Evolutionary conservation across 352 stramenopile genomes (phyloP).

Genomic region (Pythium plurisporium): DNA sequence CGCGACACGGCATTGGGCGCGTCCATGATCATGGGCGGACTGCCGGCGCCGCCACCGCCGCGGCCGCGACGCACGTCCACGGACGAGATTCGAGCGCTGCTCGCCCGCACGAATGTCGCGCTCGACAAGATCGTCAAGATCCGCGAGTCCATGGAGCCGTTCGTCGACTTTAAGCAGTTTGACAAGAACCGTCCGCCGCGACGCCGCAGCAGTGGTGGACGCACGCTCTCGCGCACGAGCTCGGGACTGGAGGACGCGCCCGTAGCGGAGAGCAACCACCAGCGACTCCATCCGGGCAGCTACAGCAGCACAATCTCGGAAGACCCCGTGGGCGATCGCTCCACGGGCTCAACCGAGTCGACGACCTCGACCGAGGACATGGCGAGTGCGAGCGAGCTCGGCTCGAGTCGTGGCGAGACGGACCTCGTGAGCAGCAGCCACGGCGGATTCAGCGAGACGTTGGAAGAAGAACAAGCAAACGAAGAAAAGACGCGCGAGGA

Average conservation of each 20-base stretch:
- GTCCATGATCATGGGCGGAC: constrained; percentile 10
- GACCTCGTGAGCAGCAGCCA: constrained; percentile 1
- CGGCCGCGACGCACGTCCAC: constrained; percentile 42
- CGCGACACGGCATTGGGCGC: constrained; percentile 8
- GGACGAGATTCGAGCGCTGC: constrained; percentile 69
- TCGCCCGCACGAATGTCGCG: constrained; percentile 59
- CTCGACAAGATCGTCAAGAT: constrained; percentile 84
- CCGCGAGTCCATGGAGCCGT: constrained; percentile 75
- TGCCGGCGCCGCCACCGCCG: background rate
- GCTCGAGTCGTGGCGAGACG: constrained; percentile 22
- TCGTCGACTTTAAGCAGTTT: constrained; percentile 82
- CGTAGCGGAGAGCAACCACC: constrained; percentile 9
- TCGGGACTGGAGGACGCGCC: constrained; percentile 17
- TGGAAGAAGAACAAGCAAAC: constrained; percentile 10
- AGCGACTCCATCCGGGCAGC: constrained; percentile 35
- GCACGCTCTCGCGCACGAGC: constrained; percentile 13
- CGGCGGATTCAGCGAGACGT: background rate
- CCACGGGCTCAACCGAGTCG: constrained; percentile 26
- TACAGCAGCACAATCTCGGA: constrained; percentile 45
- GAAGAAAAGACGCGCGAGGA: constrained; percentile 12
- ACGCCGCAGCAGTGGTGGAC: background rate
- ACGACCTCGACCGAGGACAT: constrained; percentile 36
- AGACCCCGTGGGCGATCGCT: constrained; percentile 30
- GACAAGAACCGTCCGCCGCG: constrained; percentile 28
- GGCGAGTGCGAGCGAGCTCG: constrained; percentile 23